Conservation (phyloP, 208 protist species). For the Phytomonas sp. region DNA sequence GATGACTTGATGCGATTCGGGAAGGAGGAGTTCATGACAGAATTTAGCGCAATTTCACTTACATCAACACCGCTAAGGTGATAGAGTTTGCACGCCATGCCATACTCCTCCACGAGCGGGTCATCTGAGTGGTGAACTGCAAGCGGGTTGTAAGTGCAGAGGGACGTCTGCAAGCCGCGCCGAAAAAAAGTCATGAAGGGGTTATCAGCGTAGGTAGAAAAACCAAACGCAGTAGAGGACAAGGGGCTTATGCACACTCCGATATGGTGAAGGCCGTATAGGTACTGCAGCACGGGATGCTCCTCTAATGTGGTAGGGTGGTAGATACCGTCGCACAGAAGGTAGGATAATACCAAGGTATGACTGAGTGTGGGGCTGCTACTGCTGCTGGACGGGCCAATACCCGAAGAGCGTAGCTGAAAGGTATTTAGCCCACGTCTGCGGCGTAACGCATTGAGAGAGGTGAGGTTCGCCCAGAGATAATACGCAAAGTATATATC, state of each 20-base stretch:
- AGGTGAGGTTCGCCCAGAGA: conserved; percentile 96
- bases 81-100: conserved; percentile 52
- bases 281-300: conserved; percentile 94
- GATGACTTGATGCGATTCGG: conserved; percentile 28
- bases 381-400: conserved; percentile 49
- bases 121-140: conserved; percentile 93
- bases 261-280: conserved; percentile 96
- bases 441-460: conserved; percentile 93
- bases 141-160: conserved; percentile 90
- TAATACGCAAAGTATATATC: conserved; percentile 90
- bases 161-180: conserved; percentile 92
- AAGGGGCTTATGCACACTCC: conserved; percentile 95
- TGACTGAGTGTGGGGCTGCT: conserved; percentile 53
- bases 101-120: conserved; percentile 84
- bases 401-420: conserved; percentile 78
- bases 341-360: conserved; percentile 77
- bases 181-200: conserved; percentile 91
- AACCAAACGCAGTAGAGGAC: conserved; percentile 94
- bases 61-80: conserved; percentile 69
- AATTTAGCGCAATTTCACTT: conserved; percentile 81
- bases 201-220: conserved; percentile 89
- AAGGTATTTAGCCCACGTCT: conserved; percentile 88
- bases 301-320: conserved; percentile 92
- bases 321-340: conserved; percentile 84
- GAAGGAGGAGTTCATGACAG: conserved; percentile 79